Base-by-base conservation (phyloP, 495 filamentous ascomycete genomes). In the Penicillium simplicissimum region DNA sequence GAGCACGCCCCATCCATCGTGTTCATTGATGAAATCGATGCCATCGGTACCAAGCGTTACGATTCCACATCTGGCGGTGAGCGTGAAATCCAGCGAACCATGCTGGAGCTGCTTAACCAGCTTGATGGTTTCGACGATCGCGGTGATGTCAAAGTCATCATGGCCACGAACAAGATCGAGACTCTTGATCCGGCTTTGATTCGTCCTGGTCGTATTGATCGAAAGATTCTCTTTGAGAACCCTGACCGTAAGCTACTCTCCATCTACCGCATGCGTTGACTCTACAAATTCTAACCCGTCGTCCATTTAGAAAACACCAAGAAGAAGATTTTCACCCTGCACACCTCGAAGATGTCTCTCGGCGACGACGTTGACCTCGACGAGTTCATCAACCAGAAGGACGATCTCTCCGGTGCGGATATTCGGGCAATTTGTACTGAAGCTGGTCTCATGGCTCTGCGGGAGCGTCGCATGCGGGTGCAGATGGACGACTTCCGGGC, bases 91-190 rank as follows among this genome's bases (percentile, higher is more conserved):
- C 95, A 99, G 80, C 87, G 95, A 66, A 99, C 95, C 51, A 99
- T 99, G 95, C 80, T 99, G 78, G 95, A 99, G 74, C 84, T 99
- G 52, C 87, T 99, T 42, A 99, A 99, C 76, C 95, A 99, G 75
- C 86, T 99, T 15, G 95, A 99, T 72, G 95, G 95, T 59, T 99
- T 99, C 77, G 95, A 99, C 76, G 95, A 99, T 75, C 90, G 95
- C 65, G 95, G 95, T 63, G 95, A 99, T 74, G 96, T 99, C 74
- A 99, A 99, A 82, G 95, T 99, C 55, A 92, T 99, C 75, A 96
- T 99, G 91, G 95, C 95, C 17, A 99, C 95, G 52, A 99, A 99
- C 85, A 99, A 99, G 84, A 99, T 99, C 63, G 95, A 99, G 70
- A 96, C 92, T 4, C 82, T 99, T 28, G 95, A 99, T 68, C 95